Base-by-base conservation (phyloP, 2,329 filamentous ascomycete genomes). In the Fusarium temperatum region DNA sequence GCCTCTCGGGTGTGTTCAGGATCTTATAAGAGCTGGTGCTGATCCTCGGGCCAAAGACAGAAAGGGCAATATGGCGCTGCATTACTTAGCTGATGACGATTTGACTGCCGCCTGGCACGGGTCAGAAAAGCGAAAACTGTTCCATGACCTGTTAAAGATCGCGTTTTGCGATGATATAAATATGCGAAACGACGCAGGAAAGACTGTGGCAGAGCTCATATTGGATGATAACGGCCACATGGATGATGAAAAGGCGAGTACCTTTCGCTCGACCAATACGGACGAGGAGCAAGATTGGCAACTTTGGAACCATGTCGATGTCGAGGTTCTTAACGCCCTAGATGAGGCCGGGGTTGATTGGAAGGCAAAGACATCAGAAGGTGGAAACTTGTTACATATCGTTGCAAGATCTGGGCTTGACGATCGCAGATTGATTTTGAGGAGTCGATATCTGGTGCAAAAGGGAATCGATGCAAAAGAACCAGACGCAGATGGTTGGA, bases 301-400 rank as follows among this genome's bases (percentile, higher is more conserved):
- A 8, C 2, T 3, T 8, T 32, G 22, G 22, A 2, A 1, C 0
- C 5, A 32, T 1, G 20, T 18, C 3, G 47, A 51, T 8, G 0
- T 0, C 2, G 28, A 51, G 11, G 47, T 51, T 1, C 4, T 51
- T 4, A 2, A 6, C 0, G 22, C 48, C 2, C 3, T 51, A 12
- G 30, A 35, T 2, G 12, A 35, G 1, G 48, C 30, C 0, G 22
- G 48, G 8, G 0, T 5, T 6, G 30, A 51, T 10, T 51, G 48
- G 48, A 51, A 20, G 22, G 30, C 22, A 8, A 51, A 51, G 22
- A 51, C 48, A 4, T 51, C 30, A 2, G 22, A 51, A 20, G 22
- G 48, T 24, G 48, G 30, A 3, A 51, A 51, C 6, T 3, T 51
- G 5, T 35, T 51, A 14, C 48, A 35, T 8, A 5, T 35, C 0